Percentiles rank a stretch among this genome's conserved stretches.
phyloP scores from a whole-genome alignment of 148 eudicot genomes.

The Salicornia ramosissima region DNA sequence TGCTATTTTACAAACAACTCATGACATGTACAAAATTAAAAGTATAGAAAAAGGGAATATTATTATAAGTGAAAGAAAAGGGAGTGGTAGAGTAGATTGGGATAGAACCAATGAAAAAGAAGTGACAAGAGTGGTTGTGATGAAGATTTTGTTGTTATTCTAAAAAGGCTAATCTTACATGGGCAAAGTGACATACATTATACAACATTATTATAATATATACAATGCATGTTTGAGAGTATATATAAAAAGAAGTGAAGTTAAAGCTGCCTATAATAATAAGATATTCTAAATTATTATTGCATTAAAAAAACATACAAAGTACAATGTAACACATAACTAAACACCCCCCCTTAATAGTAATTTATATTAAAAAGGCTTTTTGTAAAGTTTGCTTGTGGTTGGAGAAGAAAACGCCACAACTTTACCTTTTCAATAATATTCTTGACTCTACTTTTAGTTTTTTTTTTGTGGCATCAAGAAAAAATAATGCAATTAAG shows the following conservation, averaged over 20 bases:
- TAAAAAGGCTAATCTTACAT: conserved; percentile 33
- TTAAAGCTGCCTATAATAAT: neutral
- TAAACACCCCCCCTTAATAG: no score
- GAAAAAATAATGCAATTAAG: conserved; percentile 8
- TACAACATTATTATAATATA: neutral
- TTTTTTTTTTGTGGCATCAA: neutral
- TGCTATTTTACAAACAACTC: no score
- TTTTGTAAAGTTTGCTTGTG: conserved; percentile 4
- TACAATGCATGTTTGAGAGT: conserved; percentile 20
- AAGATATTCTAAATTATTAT: neutral
- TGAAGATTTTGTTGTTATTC: conserved; percentile 29
- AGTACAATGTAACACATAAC: neutral
- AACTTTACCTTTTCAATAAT: conserved; percentile 22
- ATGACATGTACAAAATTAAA: no score
- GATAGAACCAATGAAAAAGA: conserved; percentile 17
- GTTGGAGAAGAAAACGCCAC: conserved; percentile 31
- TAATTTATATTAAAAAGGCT: neutral
- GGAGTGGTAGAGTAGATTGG: conserved; percentile 2
- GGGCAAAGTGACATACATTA: neutral
- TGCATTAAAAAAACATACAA: neutral
- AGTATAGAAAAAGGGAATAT: neutral
- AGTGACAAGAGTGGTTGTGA: conserved; percentile 23
- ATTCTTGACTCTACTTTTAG: conserved; percentile 7
- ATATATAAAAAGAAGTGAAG: conserved; percentile 10
- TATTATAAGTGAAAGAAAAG: no score